Conservation (phyloP, 2,329 filamentous ascomycete species). For the Lachnellula arida region DNA sequence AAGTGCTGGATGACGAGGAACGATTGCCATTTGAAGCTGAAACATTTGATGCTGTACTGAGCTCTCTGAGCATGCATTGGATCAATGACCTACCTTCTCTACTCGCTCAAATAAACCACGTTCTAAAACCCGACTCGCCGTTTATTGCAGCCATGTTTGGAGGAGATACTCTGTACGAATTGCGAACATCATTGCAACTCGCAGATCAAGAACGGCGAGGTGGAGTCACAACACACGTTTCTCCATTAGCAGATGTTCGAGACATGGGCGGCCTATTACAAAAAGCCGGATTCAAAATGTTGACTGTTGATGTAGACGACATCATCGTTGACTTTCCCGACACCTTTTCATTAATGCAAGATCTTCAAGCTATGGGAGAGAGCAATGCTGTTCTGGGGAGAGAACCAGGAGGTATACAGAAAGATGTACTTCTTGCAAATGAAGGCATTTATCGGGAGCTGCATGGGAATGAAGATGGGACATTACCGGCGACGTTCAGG, state of each 20-base stretch:
- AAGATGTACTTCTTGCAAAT: slow-evolving; percentile 81
- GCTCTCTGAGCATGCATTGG: slow-evolving; percentile 90
- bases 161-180: slow-evolving; percentile 88
- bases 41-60: slow-evolving; percentile 85
- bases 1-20: slow-evolving; percentile 71
- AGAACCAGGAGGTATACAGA: slow-evolving; percentile 70
- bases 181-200: slow-evolving; percentile 87
- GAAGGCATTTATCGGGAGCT: slow-evolving; percentile 85
- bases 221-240: slow-evolving; percentile 88
- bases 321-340: slow-evolving; percentile 93
- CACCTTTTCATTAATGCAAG: slow-evolving; percentile 84
- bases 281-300: slow-evolving; percentile 85
- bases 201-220: slow-evolving; percentile 86
- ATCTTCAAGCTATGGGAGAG: slow-evolving; percentile 95
- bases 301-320: slow-evolving; percentile 96
- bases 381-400: slow-evolving; percentile 83
- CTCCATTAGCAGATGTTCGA: slow-evolving; percentile 83
- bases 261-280: slow-evolving; percentile 86
- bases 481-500: slow-evolving; percentile 84
- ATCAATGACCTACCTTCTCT: slow-evolving; percentile 91
- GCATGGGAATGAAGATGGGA: slow-evolving; percentile 75
- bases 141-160: slow-evolving; percentile 97
- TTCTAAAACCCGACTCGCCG: slow-evolving; percentile 84
- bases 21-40: slow-evolving; percentile 69
- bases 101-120: slow-evolving; percentile 75